Evolutionary conservation across 352 stramenopile species (phyloP).

Genomic region (Pythium insidiosum): DNA sequence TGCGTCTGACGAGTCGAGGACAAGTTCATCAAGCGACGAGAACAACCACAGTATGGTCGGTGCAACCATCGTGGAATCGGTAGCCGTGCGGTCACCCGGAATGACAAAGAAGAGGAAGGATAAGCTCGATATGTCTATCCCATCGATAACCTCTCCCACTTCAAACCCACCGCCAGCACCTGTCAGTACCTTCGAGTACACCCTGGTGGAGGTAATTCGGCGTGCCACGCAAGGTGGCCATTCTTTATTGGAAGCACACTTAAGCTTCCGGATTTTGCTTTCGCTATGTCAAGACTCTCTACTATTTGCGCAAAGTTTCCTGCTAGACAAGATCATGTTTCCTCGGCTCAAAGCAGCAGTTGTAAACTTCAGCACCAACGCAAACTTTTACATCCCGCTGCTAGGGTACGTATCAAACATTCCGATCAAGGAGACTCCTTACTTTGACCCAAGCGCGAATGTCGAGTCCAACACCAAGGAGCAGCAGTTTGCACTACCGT

Average conservation of each 20-base stretch:
- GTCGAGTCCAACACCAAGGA: constrained; percentile 6
- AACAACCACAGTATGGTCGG: too few relatives aligned
- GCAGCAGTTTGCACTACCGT: constrained; percentile 25
- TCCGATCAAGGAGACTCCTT: constrained; percentile 43
- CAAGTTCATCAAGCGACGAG: too few relatives aligned
- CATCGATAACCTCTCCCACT: constrained; percentile 4
- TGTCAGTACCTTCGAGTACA: constrained; percentile 25
- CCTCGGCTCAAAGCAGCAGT: constrained; percentile 44
- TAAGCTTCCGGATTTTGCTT: constrained; percentile 44
- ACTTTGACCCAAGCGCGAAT: constrained; percentile 39
- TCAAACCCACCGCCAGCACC: too few relatives aligned
- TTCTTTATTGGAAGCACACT: too few relatives aligned
- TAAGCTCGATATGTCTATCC: constrained; percentile 1
- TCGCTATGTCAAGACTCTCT: constrained; percentile 41
- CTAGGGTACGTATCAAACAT: constrained; percentile 59
- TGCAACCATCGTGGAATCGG: not conserved
- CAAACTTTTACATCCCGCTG: constrained; percentile 44
- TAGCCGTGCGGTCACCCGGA: too few relatives aligned
- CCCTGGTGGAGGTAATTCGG: constrained; percentile 49
- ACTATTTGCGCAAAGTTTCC: too few relatives aligned
- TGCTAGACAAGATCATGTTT: too few relatives aligned
- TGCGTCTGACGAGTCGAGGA: too few relatives aligned
- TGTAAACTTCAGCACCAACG: constrained; percentile 30
- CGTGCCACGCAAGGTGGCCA: too few relatives aligned
- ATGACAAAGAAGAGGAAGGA: constrained; percentile 13